Evolutionary conservation across 2,329 filamentous ascomycete genomes (phyloP).

Genomic region (Pyrenochaeta sp.): DNA sequence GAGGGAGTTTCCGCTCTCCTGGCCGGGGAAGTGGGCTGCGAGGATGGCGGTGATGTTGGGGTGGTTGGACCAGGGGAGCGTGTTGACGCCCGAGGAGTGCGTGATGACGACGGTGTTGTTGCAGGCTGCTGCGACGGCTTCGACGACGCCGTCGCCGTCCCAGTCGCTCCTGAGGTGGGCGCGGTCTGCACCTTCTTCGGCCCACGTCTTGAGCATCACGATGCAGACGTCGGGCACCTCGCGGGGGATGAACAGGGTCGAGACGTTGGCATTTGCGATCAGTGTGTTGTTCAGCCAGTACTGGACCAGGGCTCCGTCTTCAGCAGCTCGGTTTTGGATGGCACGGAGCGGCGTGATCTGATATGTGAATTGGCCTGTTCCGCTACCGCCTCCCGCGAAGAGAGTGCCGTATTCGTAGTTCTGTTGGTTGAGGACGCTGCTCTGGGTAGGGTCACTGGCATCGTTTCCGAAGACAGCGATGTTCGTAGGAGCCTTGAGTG

Average conservation of each 20-base stretch:
- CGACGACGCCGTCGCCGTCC: conserved; percentile 51
- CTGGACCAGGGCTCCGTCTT: conserved; percentile 52
- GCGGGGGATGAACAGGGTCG: conserved; percentile 38
- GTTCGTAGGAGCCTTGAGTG: conserved; percentile 59
- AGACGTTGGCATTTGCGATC: conserved; percentile 40
- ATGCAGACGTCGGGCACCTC: conserved; percentile 56
- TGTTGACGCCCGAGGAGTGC: conserved; percentile 53
- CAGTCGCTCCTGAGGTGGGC: conserved; percentile 51
- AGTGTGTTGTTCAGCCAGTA: conserved; percentile 55
- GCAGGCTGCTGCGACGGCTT: conserved; percentile 55
- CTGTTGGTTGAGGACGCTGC: conserved; percentile 44
- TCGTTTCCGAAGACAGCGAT: conserved; percentile 61
- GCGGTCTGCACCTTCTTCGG: conserved; percentile 56
- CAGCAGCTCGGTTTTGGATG: conserved; percentile 41
- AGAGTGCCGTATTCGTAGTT: conserved; percentile 53
- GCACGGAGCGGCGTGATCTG: conserved; percentile 52
- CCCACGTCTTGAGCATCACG: conserved; percentile 67
- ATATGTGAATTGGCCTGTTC: conserved; percentile 52
- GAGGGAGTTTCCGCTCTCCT: conserved; percentile 51
- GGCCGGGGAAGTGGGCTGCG: conserved; percentile 52
- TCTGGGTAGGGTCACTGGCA: conserved; percentile 57
- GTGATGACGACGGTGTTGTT: conserved; percentile 61
- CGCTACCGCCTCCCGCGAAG: conserved; percentile 51
- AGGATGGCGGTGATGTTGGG: conserved; percentile 54
- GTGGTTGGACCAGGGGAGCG: conserved; percentile 51